These are phyloP conservation scores for Clonostachys rhizophaga DNA, from an alignment of 2,329 filamentous ascomycete species.

Conservation along the genomic window DNA sequence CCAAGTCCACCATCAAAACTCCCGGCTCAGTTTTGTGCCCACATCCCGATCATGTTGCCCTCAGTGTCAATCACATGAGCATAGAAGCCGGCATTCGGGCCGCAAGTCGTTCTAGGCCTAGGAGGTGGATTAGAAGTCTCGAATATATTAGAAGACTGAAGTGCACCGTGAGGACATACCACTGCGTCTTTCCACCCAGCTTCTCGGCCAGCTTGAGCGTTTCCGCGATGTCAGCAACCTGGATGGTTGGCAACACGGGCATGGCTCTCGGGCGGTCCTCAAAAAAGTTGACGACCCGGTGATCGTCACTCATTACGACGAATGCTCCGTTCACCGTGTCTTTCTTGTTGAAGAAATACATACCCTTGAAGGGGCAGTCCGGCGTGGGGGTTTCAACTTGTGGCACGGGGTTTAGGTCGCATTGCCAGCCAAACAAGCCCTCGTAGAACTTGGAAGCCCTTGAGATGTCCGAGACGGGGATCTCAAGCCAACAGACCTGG, in stretches of 20 bases:
- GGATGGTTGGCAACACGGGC: constrained; percentile 24
- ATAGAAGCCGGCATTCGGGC: constrained; percentile 23
- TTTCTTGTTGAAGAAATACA: constrained; percentile 26
- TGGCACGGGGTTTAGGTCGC: constrained; percentile 7
- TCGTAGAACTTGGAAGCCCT: constrained; percentile 30
- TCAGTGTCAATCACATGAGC: constrained; percentile 29
- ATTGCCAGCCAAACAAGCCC: constrained; percentile 25
- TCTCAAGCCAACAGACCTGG: constrained; percentile 30
- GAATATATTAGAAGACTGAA: too few relatives aligned
- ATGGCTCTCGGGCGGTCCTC: constrained; percentile 13
- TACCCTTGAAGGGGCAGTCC: constrained; percentile 12
- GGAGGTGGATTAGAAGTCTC: constrained; percentile 1
- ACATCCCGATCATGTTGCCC: constrained; percentile 28
- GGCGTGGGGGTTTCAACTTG: background rate
- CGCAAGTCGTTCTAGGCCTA: constrained; percentile 28
- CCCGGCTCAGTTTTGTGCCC: constrained; percentile 12
- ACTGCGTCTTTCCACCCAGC: constrained; percentile 23
- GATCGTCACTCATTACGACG: constrained; percentile 19
- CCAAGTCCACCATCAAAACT: background rate
- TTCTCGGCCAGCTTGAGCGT: constrained; percentile 17
- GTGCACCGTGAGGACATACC: constrained; percentile 17
- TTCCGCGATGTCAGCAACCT: constrained; percentile 22
- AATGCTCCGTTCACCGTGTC: constrained; percentile 25
- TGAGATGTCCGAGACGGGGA: constrained; percentile 24
- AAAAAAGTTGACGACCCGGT: constrained; percentile 17